Evolutionary conservation across 2,329 filamentous ascomycete genomes (phyloP), one percentile per base, ranked within the genome.

Genomic region (Aspergillus pseudotamarii): DNA sequence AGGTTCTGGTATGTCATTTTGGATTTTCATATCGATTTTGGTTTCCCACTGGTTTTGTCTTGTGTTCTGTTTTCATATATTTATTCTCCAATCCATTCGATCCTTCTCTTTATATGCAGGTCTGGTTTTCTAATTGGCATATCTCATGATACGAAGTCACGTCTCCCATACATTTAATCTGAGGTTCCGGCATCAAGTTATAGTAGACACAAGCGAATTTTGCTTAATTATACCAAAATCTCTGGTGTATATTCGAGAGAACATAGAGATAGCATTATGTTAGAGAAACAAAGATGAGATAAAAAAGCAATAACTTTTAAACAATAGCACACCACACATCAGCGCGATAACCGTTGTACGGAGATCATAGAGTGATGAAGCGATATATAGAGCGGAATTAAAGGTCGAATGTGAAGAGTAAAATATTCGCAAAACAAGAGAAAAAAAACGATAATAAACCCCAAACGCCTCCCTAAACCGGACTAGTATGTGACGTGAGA

Each of bases 1-100:
- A 60, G 51, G 58, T 67, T 69, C 57, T 58, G 55, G 53, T 55
- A 59, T 59, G 60, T 65, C 55, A 60, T 62, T 53, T 57, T 61
- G 36, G 43, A 23, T 43, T 58, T 63, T 61, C 53, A 45, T 62
- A 50, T 60, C 38, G 56, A 38, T 45, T 30, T 58, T 34, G 58
- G 30, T 48, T 30, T 62, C 60, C 28, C 58, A 23, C 63, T 54
- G 45, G 32, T 51, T 32, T 21, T 58, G 26, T 50, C 21, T 51
- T 60, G 6, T 55, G 38, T 38, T 55, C 14, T 57, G 14, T 14
- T 19, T 48, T 57, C 45, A 58, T 63, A 59, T 34, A 45, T 34
- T 32, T 46, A 21, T 57, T 21, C 23, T 59, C 32, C 30, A 21
- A 11, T 55, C 50, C 34, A 59, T 54, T 46, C 10, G 48, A 32